Evolutionary conservation across 345 rosid genomes (phyloP).

Genomic region (Rubroshorea leprosula): DNA sequence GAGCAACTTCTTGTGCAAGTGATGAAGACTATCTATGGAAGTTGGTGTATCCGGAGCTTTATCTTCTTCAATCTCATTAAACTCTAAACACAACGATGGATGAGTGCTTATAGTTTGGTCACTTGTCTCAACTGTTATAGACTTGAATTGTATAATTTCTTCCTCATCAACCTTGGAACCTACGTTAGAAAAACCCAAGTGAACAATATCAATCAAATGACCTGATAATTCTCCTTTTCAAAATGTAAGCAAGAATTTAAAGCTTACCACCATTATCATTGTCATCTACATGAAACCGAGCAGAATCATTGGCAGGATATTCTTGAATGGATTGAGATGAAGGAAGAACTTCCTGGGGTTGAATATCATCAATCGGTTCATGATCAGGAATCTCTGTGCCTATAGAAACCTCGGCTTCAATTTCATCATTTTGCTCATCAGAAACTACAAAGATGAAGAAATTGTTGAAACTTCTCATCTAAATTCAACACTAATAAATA

Average conservation of each 20-base stretch:
- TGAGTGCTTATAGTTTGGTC: conserved; percentile 22
- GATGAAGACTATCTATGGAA: conserved; percentile 47
- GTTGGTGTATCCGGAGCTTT: conserved; percentile 55
- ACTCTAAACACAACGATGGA: conserved; percentile 27
- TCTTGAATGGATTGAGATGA: conserved; percentile 16
- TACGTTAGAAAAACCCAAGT: conserved; percentile 10
- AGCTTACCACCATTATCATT: conserved; percentile 33
- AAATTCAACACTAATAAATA: background rate
- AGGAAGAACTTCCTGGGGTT: conserved; percentile 27
- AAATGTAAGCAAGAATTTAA: background rate
- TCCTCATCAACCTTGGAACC: conserved; percentile 33
- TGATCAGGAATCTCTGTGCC: conserved; percentile 92
- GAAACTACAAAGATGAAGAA: conserved; percentile 21
- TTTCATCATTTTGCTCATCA: conserved; percentile 55
- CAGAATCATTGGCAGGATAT: conserved; percentile 24
- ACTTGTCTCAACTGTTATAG: conserved; percentile 30
- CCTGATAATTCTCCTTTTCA: background rate
- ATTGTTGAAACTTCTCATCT: background rate
- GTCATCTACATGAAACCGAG: conserved; percentile 13
- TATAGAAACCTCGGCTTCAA: conserved; percentile 64
- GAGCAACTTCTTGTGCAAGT: conserved; percentile 47
- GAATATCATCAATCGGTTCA: conserved; percentile 47
- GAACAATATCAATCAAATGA: background rate
- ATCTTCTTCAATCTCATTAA: conserved; percentile 55
- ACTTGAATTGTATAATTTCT: conserved; percentile 40